phyloP scores from a whole-genome alignment of 495 filamentous ascomycete species.

The Aspergillus hancockii region DNA sequence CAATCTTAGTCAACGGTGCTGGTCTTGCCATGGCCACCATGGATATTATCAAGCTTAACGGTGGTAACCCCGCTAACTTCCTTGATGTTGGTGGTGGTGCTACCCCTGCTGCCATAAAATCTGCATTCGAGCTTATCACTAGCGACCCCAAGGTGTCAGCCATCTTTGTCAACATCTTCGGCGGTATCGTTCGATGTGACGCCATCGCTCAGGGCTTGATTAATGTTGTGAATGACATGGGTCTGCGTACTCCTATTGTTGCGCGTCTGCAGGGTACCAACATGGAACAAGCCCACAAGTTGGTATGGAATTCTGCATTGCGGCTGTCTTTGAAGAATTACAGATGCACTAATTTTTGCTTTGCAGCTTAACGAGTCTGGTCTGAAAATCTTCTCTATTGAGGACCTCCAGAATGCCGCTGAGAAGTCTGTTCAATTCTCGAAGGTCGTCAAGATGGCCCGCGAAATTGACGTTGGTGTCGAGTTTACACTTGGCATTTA shows the following conservation, averaged over 20 bases:
- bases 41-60: constrained; percentile 99
- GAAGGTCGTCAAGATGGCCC: constrained; percentile 98
- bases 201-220: constrained; percentile 97
- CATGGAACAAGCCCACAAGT: constrained; percentile 90
- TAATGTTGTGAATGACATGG: constrained; percentile 88
- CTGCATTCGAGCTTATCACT: constrained; percentile 97
- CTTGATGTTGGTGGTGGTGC: constrained; percentile 97
- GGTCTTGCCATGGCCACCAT: constrained; percentile 99
- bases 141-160: constrained; percentile 97
- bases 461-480: constrained; percentile 96
- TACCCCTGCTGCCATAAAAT: constrained; percentile 93
- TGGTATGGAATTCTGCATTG: constrained; percentile 47
- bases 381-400: constrained; percentile 99
- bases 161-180: constrained; percentile 99
- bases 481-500: constrained; percentile 97
- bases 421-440: constrained; percentile 99
- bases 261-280: constrained; percentile 97
- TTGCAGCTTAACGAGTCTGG: constrained; percentile 88
- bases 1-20: constrained; percentile 78
- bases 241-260: constrained; percentile 93
- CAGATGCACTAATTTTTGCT: constrained; percentile 14
- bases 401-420: constrained; percentile 94
- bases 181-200: constrained; percentile 97
- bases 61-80: constrained; percentile 95
- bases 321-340: not conserved